Conservation (phyloP, 192 early-diverging fungal genomes). For the Podila clonocystis region DNA sequence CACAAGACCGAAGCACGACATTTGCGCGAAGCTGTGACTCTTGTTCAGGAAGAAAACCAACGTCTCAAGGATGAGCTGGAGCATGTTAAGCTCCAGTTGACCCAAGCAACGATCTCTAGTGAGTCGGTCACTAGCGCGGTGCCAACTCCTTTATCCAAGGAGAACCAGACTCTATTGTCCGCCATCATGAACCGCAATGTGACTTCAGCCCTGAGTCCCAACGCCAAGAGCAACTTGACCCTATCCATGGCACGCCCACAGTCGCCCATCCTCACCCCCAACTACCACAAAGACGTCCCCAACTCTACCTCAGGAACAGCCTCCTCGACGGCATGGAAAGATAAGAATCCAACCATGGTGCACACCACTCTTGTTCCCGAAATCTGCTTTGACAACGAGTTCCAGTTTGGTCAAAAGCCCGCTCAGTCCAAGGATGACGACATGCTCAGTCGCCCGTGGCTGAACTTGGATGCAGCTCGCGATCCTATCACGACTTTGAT, state of each 20-base stretch:
- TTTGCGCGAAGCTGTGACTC: conserved; percentile 46
- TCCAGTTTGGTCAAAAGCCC: conserved; percentile 32
- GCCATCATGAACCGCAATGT: conserved; percentile 45
- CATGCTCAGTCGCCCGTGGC: conserved; percentile 36
- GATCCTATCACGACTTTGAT: background rate
- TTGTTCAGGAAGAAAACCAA: conserved; percentile 44
- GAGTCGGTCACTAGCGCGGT: background rate
- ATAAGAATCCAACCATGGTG: conserved; percentile 50
- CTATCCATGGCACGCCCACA: conserved; percentile 30
- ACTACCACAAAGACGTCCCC: conserved; percentile 43
- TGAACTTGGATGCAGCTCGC: background rate
- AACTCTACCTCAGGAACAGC: conserved; percentile 38
- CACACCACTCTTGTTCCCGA: conserved; percentile 45
- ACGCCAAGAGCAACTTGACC: conserved; percentile 36
- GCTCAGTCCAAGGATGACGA: conserved; percentile 8
- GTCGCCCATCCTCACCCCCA: conserved; percentile 41
- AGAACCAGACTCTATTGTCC: conserved; percentile 33
- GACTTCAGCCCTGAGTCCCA: conserved; percentile 18
- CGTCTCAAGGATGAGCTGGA: conserved; percentile 39
- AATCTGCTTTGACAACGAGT: conserved; percentile 39
- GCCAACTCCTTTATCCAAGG: conserved; percentile 36
- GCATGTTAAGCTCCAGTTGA: conserved; percentile 20
- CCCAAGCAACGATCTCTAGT: conserved; percentile 9
- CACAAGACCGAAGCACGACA: conserved; percentile 51
- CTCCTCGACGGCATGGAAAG: conserved; percentile 36